phyloP scores from a whole-genome alignment of 2,329 filamentous ascomycete genomes.

The Basipetospora chlamydospora region DNA sequence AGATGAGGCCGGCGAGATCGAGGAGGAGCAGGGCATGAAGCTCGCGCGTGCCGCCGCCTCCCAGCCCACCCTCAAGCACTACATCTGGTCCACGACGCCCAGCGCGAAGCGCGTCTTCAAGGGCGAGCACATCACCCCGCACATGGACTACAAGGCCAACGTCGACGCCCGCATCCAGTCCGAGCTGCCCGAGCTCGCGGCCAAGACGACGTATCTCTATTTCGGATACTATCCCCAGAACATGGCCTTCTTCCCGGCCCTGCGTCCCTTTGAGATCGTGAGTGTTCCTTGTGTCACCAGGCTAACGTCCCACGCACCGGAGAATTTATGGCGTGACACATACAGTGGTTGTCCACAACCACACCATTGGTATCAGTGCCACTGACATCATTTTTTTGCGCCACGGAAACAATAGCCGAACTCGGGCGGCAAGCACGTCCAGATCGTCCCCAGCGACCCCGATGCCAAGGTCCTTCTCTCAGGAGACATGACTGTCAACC shows the following conservation, averaged over 20 bases:
- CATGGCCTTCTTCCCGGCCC: constrained; percentile 7
- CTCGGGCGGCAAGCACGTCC: constrained; percentile 8
- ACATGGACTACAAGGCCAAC: constrained; percentile 27
- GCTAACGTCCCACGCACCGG: too few relatives aligned
- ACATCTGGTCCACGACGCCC: constrained; percentile 30
- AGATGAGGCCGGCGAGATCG: constrained; percentile 19
- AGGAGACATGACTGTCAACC: constrained; percentile 12
- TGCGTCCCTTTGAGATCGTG: constrained; percentile 2
- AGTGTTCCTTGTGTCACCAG: not conserved
- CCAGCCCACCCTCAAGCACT: constrained; percentile 24
- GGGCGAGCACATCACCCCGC: constrained; percentile 20
- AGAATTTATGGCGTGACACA: not conserved
- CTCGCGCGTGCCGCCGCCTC: constrained; percentile 24
- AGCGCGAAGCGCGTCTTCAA: constrained; percentile 15
- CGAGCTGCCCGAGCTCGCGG: constrained; percentile 14
- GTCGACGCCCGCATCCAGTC: constrained; percentile 25
- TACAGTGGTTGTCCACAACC: too few relatives aligned
- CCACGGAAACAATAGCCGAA: not conserved
- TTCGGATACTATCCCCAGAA: constrained; percentile 21
- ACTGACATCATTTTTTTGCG: not conserved
- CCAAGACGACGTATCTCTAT: constrained; percentile 26
- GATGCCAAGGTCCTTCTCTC: constrained; percentile 12
- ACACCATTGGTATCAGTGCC: too few relatives aligned
- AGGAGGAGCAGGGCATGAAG: constrained; percentile 24
- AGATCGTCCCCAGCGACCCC: constrained; percentile 10